These are phyloP conservation scores for Sugiyamaella grinbergsii DNA, from an alignment of 1,139 yeast species.

Conservation along the genomic window DNA sequence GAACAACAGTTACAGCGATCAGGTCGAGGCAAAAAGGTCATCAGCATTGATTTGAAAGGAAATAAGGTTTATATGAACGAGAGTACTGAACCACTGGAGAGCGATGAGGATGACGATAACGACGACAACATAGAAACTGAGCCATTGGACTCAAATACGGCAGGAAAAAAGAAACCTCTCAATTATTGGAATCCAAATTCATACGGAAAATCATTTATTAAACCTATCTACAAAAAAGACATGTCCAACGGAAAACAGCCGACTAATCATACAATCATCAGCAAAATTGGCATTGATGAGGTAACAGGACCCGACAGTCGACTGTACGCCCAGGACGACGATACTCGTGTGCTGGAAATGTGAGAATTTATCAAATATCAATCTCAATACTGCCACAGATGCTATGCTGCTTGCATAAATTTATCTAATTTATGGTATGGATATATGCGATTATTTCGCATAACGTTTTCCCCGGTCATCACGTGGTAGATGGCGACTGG, in stretches of 20 bases:
- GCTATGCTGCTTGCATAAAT: conserved; percentile 10
- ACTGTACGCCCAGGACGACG: conserved; percentile 25
- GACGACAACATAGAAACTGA: conserved; percentile 26
- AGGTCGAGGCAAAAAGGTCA: conserved; percentile 73
- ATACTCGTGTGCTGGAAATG: conserved; percentile 28
- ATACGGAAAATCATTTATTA: conserved; percentile 42
- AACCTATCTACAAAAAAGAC: conserved; percentile 29
- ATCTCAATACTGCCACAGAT: conserved; percentile 2
- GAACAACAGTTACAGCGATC: conserved; percentile 57
- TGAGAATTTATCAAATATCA: conserved; percentile 7
- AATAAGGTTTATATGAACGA: conserved; percentile 63
- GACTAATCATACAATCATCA: conserved; percentile 5
- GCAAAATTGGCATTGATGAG: conserved; percentile 23
- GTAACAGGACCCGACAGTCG: conserved; percentile 12
- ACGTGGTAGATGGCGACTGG: background rate
- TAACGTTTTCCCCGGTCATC: conserved; percentile 5
- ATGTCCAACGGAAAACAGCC: conserved; percentile 6
- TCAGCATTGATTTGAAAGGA: conserved; percentile 76
- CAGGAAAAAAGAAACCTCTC: conserved; percentile 27
- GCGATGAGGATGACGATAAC: conserved; percentile 25
- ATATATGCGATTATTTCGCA: conserved; percentile 6
- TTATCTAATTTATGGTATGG: conserved; percentile 16
- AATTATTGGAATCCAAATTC: conserved; percentile 34
- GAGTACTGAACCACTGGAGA: conserved; percentile 24
- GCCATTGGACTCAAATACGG: conserved; percentile 26